phyloP scores from a whole-genome alignment of 495 filamentous ascomycete species.

The Penicillium angulare region DNA sequence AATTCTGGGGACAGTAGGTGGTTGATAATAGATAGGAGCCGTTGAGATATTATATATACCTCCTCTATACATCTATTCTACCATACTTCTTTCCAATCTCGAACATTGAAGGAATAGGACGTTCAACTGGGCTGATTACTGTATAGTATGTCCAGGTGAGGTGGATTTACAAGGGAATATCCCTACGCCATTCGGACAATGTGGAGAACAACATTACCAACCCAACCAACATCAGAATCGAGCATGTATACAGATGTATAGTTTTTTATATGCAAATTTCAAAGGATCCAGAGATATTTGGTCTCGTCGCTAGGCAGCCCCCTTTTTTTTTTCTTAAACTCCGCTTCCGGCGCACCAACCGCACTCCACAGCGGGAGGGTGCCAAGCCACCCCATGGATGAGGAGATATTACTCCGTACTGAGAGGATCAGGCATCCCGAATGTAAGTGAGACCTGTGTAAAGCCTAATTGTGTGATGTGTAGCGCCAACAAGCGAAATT shows the following conservation, averaged over 20 bases:
- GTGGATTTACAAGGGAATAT: neutral
- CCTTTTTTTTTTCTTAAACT: neutral
- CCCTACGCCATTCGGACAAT: neutral
- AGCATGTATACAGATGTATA: conserved; percentile 9
- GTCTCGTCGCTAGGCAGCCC: neutral
- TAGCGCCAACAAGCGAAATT: no score
- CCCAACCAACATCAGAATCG: neutral
- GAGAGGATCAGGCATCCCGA: neutral
- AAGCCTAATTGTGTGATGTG: no score
- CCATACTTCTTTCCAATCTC: no score
- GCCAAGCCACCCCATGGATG: conserved; percentile 12
- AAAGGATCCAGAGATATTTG: no score
- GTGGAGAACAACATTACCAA: neutral
- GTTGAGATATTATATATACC: no score
- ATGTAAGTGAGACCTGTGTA: neutral
- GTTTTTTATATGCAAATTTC: no score
- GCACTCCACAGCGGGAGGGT: conserved; percentile 12
- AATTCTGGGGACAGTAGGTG: no score
- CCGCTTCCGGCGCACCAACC: conserved; percentile 17
- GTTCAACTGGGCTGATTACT: no score
- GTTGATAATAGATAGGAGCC: no score
- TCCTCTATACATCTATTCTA: no score
- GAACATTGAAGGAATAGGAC: neutral
- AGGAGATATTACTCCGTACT: neutral
- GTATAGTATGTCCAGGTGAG: neutral